These are phyloP conservation scores for Paratinospora sagittata DNA, from an alignment of 164 flowering plant species.

Conservation along the genomic window DNA sequence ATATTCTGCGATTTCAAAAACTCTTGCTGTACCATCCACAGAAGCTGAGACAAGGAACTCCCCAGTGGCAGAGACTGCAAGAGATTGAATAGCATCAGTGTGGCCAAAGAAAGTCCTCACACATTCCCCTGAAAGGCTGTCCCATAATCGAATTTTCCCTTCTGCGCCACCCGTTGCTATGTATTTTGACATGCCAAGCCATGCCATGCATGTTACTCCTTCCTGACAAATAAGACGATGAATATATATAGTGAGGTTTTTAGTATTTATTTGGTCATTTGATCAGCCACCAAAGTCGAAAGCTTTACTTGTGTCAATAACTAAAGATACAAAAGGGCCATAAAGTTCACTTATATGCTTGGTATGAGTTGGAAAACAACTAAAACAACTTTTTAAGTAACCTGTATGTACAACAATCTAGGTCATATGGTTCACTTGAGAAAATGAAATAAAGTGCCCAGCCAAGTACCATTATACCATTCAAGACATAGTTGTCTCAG, in stretches of 20 bases:
- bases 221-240: conserved; percentile 40
- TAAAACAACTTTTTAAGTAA: background rate
- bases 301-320: background rate
- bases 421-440: background rate
- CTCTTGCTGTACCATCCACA: conserved; percentile 68
- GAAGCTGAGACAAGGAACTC: conserved; percentile 72
- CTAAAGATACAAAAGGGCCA: background rate
- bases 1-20: conserved; percentile 62
- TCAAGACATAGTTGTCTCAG: background rate
- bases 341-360: too few species aligned
- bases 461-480: background rate
- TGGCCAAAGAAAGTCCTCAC: conserved; percentile 63
- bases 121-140: conserved; percentile 71
- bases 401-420: background rate
- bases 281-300: background rate
- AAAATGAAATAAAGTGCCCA: background rate
- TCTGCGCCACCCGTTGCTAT: conserved; percentile 71
- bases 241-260: background rate
- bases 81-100: conserved; percentile 48
- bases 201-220: conserved; percentile 63
- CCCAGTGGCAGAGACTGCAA: conserved; percentile 44
- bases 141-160: conserved; percentile 81
- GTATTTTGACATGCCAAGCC: conserved; percentile 62
- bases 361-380: too few species aligned
- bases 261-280: too few species aligned